phyloP scores from a whole-genome alignment of 768 basidiomycete species.

The Tricholoma matsutake region DNA sequence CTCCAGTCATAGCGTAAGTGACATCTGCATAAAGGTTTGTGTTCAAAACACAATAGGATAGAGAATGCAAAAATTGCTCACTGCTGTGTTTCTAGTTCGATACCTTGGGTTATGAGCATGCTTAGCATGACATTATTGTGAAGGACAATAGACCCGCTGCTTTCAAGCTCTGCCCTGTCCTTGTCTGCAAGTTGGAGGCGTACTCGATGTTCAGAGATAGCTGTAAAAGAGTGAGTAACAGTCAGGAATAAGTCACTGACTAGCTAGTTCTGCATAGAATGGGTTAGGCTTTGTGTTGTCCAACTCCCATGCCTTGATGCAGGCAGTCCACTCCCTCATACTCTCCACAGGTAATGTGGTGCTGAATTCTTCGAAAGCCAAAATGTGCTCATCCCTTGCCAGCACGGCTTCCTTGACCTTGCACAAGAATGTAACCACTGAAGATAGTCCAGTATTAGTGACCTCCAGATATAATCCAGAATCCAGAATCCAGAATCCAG shows the following conservation, averaged over 20 bases:
- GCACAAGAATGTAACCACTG: neutral
- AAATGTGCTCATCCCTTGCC: conserved; percentile 4
- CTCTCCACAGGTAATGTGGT: neutral
- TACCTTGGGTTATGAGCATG: no score
- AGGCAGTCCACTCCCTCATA: conserved; percentile 1
- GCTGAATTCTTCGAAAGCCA: conserved; percentile 8
- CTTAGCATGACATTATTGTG: conserved; percentile 6
- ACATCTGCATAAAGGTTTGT: neutral
- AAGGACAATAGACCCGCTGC: neutral
- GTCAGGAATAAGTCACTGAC: neutral
- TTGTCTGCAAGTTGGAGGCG: no score
- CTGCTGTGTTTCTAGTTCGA: conserved; percentile 19
- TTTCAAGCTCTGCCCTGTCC: conserved; percentile 5
- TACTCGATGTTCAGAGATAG: conserved; percentile 4
- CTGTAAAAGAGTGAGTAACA: neutral
- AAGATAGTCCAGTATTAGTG: no score
- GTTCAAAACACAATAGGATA: neutral
- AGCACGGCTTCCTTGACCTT: conserved; percentile 12
- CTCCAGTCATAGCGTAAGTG: neutral
- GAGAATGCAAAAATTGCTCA: neutral
- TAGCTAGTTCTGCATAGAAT: no score
- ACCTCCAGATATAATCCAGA: no score
- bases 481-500: no score
- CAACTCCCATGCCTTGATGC: no score
- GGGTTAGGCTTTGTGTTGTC: no score